Conservation (phyloP, 495 filamentous ascomycete species). For the Alectoria sarmentosa region DNA sequence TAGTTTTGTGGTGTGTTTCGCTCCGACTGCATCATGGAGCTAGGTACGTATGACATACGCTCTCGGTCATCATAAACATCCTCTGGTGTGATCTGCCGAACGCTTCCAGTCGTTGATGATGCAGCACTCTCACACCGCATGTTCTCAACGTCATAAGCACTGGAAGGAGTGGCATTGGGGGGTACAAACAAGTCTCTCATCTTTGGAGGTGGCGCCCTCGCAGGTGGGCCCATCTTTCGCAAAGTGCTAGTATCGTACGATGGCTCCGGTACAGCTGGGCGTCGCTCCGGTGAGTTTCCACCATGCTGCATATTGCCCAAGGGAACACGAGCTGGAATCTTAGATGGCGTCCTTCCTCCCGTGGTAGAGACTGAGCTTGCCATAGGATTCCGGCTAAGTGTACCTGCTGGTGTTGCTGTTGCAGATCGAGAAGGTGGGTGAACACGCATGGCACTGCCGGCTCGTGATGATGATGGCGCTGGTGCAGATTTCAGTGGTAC, state of each 20-base stretch:
- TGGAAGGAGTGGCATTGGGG: slow-evolving; percentile 47
- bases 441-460: slow-evolving; percentile 43
- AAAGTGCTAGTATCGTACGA: slow-evolving; percentile 46
- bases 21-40: slow-evolving; percentile 32
- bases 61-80: slow-evolving; percentile 75
- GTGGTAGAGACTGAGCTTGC: slow-evolving; percentile 35
- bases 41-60: slow-evolving; percentile 44
- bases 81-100: slow-evolving; percentile 73
- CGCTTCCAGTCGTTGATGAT: slow-evolving; percentile 49
- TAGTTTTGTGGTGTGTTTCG: slow-evolving; percentile 23
- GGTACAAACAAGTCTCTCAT: slow-evolving; percentile 80
- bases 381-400: slow-evolving; percentile 51
- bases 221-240: slow-evolving; percentile 53
- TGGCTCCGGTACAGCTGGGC: slow-evolving; percentile 37
- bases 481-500: slow-evolving; percentile 38
- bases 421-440: slow-evolving; percentile 49
- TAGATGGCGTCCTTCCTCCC: slow-evolving; percentile 57
- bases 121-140: slow-evolving; percentile 59
- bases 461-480: slow-evolving; percentile 33
- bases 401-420: slow-evolving; percentile 63
- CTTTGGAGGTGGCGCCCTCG: slow-evolving; percentile 71
- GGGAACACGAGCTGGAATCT: slow-evolving; percentile 74
- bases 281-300: slow-evolving; percentile 76
- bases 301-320: slow-evolving; percentile 74
- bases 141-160: slow-evolving; percentile 49